Conservation (phyloP, 495 filamentous ascomycete genomes). For the Daldinia childiae region DNA sequence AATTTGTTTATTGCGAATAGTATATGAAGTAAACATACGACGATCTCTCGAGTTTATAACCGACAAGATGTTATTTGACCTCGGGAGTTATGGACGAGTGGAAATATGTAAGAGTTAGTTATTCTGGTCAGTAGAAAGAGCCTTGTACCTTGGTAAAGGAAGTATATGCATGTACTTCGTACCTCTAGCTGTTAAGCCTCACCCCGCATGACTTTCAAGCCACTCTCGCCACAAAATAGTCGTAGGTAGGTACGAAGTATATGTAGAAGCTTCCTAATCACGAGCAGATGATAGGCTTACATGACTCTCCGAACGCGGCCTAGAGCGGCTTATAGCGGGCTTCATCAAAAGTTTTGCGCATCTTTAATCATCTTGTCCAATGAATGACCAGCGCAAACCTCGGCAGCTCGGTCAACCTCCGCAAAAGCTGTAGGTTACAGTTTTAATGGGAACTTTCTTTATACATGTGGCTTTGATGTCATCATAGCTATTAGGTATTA, state of each 20-base stretch:
- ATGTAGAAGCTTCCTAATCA: constrained; percentile 39
- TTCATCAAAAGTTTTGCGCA: constrained; percentile 17
- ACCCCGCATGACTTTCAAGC: neutral
- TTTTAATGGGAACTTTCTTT: constrained; percentile 7
- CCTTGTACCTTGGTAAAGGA: neutral
- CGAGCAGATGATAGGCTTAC: constrained; percentile 30
- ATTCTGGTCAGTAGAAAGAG: neutral
- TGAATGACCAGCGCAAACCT: constrained; percentile 30
- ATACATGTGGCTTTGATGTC: constrained; percentile 31
- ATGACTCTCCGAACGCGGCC: constrained; percentile 31
- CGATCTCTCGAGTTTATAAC: neutral
- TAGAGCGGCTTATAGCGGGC: constrained; percentile 28
- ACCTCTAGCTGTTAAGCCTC: neutral
- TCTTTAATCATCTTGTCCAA: constrained; percentile 9
- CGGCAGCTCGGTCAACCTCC: constrained; percentile 25
- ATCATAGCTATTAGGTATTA: constrained; percentile 24
- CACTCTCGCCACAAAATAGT: constrained; percentile 16
- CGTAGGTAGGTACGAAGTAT: no score
- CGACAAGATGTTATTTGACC: constrained; percentile 1
- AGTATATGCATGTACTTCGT: no score
- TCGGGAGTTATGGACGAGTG: constrained; percentile 10
- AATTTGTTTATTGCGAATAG: neutral
- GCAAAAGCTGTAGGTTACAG: constrained; percentile 7
- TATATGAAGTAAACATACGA: neutral
- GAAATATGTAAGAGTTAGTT: neutral